phyloP scores from a whole-genome alignment of 2,329 filamentous ascomycete species.

The Trichoderma sp. region DNA sequence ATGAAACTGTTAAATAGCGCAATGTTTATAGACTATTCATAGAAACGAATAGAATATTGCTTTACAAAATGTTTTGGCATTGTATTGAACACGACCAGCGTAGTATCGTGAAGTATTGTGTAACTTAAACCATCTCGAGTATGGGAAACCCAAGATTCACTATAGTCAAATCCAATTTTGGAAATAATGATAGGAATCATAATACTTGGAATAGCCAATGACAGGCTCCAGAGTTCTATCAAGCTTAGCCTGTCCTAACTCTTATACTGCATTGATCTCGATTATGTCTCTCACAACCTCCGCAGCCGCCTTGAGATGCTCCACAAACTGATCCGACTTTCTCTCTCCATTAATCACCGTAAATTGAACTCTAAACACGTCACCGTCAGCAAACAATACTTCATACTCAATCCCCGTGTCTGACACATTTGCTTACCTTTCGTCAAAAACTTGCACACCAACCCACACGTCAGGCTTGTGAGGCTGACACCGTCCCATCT shows the following conservation, averaged over 20 bases:
- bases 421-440: background rate
- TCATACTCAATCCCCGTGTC: background rate
- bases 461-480: slow-evolving; percentile 2
- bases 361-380: background rate
- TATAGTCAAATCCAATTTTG: too few relatives aligned
- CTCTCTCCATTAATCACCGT: slow-evolving; percentile 9
- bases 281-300: background rate
- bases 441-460: slow-evolving; percentile 15
- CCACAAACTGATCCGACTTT: slow-evolving; percentile 6
- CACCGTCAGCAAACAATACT: background rate
- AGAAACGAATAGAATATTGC: background rate
- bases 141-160: too few relatives aligned
- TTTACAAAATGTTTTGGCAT: background rate
- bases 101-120: too few relatives aligned
- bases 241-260: background rate
- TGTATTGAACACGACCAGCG: background rate
- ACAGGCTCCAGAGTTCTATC: too few relatives aligned
- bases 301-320: background rate
- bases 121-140: too few relatives aligned
- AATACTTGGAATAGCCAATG: too few relatives aligned
- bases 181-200: too few relatives aligned
- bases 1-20: background rate
- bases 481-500: slow-evolving; percentile 14
- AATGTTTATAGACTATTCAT: background rate
- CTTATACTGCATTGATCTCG: background rate